phyloP scores from a whole-genome alignment of 257 asterid genomes.

The Verbena officinalis region DNA sequence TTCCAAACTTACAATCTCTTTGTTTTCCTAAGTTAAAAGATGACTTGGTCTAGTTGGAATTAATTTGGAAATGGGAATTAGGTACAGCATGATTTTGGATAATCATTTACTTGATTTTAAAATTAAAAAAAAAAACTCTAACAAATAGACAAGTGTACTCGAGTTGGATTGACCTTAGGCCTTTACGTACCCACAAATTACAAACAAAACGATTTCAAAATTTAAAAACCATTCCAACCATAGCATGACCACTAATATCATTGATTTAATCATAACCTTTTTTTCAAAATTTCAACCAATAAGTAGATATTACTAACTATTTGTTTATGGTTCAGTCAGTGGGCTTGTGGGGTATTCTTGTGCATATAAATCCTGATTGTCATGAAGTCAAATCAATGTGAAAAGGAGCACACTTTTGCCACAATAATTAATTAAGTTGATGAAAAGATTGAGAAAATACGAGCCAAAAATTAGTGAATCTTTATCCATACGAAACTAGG shows the following conservation, averaged over 20 bases:
- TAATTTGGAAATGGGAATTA: background rate
- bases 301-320: background rate
- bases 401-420: background rate
- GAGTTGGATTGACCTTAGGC: background rate
- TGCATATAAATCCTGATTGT: background rate
- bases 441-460: background rate
- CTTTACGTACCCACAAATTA: constrained; percentile 19
- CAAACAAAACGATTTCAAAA: constrained; percentile 23
- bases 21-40: background rate
- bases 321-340: constrained; percentile 16
- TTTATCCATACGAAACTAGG: background rate
- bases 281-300: constrained; percentile 5
- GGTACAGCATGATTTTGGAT: constrained; percentile 5
- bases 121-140: background rate
- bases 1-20: background rate
- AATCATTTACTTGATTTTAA: background rate
- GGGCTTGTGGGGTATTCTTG: constrained; percentile 21
- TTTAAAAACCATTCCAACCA: constrained; percentile 24
- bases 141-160: constrained; percentile 16
- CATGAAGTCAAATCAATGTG: background rate
- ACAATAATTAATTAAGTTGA: background rate
- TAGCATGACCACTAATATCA: constrained; percentile 27
- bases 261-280: constrained; percentile 19
- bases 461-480: constrained; percentile 7
- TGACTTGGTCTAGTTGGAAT: background rate